Evolutionary conservation across 345 rosid species (phyloP), one percentile per base, ranked within the genome.

Genomic region (Lepidium africanum): DNA sequence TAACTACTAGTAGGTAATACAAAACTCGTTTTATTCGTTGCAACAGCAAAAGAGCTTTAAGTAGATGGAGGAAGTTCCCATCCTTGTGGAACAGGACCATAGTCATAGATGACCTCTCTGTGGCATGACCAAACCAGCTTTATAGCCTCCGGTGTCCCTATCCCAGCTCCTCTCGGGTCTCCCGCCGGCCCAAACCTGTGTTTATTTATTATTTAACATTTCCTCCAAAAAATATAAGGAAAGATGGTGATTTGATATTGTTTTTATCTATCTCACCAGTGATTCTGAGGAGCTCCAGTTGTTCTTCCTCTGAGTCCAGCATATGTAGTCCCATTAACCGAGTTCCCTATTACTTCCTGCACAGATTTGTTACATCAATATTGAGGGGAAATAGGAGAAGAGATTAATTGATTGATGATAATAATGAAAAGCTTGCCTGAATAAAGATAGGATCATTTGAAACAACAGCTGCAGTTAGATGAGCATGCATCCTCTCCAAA

Each of bases 221-320:
- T 10, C 21, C 42, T 51, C 58, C 71, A 37, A 38, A 10, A 32
- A 23, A 3, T 10, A 32, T 9, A 6, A 45, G 19, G 4, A 19
- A 6, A 36, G 15, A 46, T 8, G 23, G 2, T 37, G n/a, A 8
- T 37, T 58, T 41, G 37, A n/a, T 9, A 13, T 16, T 48, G 46
- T 21, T 3, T 19, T 19, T 25, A 1, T 19, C 13, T 30, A 5
- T 65, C 81, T 36, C 65, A 93, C 98, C 99, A 94, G 71, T 94
- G 99, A 78, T 94, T 91, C 83, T 94, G 99, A 8, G 97, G 99
- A 53, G 97, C 99, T 60, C 99, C 99, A 0, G 97, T 94, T 46
- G 99, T 94, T 74, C 99, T 79, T 69, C 91, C 96, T 84, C 99
- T 85, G 58, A 91, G 58, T 68, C 99, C 99, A 47, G 96, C 96